A percentile compares a stretch with the other conserved stretches of the same genome.
phyloP scores from a whole-genome alignment of 192 early-diverging fungal genomes.

The Backusella luteola region DNA sequence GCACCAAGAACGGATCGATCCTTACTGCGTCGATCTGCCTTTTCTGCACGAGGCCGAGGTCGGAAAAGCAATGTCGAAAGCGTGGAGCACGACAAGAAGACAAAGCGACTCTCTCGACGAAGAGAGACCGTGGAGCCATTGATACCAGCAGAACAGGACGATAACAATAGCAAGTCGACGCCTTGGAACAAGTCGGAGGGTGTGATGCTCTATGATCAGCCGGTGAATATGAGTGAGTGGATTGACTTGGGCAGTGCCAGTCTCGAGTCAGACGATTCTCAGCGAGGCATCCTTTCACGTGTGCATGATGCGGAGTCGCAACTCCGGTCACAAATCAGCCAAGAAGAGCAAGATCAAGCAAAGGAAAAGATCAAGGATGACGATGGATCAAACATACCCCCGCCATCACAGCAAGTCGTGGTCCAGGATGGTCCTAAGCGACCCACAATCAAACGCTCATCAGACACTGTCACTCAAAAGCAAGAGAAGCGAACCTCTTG shows the following conservation, averaged over 20 bases:
- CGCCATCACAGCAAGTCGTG: neutral
- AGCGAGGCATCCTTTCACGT: conserved; percentile 31
- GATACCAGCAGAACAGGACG: neutral
- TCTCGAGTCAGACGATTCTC: conserved; percentile 20
- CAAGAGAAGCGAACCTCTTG: conserved; percentile 11
- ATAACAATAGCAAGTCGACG: neutral
- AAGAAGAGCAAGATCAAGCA: neutral
- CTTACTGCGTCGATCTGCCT: conserved; percentile 12
- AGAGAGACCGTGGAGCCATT: neutral
- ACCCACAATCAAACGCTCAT: neutral
- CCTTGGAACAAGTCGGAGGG: conserved; percentile 16
- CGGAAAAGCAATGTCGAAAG: neutral
- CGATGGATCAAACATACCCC: neutral
- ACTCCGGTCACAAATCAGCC: conserved; percentile 17
- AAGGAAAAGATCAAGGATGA: neutral
- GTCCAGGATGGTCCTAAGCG: neutral
- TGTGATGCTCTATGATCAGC: conserved; percentile 26
- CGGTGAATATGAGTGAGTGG: conserved; percentile 35
- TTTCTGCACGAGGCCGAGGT: conserved; percentile 12
- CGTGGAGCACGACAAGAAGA: neutral
- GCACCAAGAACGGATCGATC: conserved; percentile 9
- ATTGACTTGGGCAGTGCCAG: conserved; percentile 32
- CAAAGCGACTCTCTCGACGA: neutral
- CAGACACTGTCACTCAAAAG: neutral
- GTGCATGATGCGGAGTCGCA: conserved; percentile 37